These are phyloP conservation scores for Musa beccarii DNA, from an alignment of 176 grass and related monocot genomes.

Conservation along the genomic window DNA sequence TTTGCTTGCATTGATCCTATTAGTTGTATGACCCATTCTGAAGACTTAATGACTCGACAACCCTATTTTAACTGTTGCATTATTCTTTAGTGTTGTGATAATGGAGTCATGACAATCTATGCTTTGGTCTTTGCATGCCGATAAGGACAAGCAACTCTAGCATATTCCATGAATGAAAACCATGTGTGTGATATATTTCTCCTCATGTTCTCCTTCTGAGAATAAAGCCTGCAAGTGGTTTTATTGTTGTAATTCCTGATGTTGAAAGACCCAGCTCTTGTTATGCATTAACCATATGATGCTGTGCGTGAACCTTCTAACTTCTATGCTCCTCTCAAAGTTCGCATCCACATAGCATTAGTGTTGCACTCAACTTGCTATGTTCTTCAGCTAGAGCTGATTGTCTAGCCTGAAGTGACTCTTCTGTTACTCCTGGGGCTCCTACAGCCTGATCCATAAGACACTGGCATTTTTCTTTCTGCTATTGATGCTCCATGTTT, in stretches of 20 bases:
- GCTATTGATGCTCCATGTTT: too few species aligned
- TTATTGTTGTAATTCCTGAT: constrained; percentile 64
- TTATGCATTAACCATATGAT: constrained; percentile 69
- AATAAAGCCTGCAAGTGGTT: constrained; percentile 31
- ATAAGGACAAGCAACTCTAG: too few species aligned
- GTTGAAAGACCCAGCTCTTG: constrained; percentile 55
- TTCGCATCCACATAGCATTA: constrained; percentile 72
- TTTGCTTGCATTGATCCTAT: too few species aligned
- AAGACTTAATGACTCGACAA: too few species aligned
- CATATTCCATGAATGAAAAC: too few species aligned
- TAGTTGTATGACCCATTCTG: too few species aligned
- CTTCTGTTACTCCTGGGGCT: constrained; percentile 86
- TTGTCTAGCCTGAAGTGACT: constrained; percentile 70
- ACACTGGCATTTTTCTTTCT: neutral
- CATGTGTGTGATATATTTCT: too few species aligned
- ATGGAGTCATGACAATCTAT: too few species aligned
- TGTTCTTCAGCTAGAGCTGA: constrained; percentile 49
- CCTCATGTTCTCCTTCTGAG: too few species aligned
- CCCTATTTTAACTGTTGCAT: too few species aligned
- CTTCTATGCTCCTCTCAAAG: constrained; percentile 50
- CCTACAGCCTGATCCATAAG: constrained; percentile 54
- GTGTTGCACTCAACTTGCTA: constrained; percentile 18
- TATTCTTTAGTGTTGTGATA: too few species aligned
- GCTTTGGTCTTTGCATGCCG: too few species aligned
- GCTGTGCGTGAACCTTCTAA: constrained; percentile 53